Base-by-base conservation (phyloP, 352 stramenopile species). In the Globisporangium echinulatum region DNA sequence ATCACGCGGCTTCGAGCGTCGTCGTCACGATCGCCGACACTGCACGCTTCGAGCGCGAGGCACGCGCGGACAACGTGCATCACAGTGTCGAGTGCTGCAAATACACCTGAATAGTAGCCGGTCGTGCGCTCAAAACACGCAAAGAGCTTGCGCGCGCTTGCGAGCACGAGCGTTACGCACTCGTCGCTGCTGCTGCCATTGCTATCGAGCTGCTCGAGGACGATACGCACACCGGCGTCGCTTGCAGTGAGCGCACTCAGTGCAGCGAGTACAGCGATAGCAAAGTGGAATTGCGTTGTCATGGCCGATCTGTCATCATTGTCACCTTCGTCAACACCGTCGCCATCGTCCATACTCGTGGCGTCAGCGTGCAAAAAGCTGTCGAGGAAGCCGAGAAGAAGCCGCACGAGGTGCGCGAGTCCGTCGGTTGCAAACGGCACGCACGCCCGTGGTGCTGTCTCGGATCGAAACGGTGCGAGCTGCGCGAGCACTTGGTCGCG, bases 41-140 rank as follows among this genome's bases (percentile, higher is more conserved):
- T 61, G 50, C 61, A 59, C 2, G 70, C 78, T 69, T 90, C 75
- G 25, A 68, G 70, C 1, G 71, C 64, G n/a, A 87, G 49, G 44
- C 79, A 79, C 81, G 78, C 88, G 8, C 81, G 72, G 10, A 81
- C 68, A 2, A 87, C 53, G 43, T 79, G 80, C 62, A 85, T 73
- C 17, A 83, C 71, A n/a, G 78, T 71, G 17, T 82, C 71, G 42
- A 82, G 67, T 1, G 75, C 76, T 40, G 81, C 70, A 46, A 85
- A 56, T 4, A 88, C 58, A 11, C 77, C 73, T 0, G 73, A 65
- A 19, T 90, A 90, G 33, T 73, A 64, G 11, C 81, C 81, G 4
- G 49, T 49, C 36, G 67, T 48, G n/a, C 77, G 75, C 57, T 90
- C 81, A 50, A 81, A 67, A 15, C 74, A 62, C 19, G 87, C 81